Evolutionary conservation across 2,329 filamentous ascomycete species (phyloP), one percentile per base, ranked within the genome.

Genomic region (Emericellopsis atlantica): DNA sequence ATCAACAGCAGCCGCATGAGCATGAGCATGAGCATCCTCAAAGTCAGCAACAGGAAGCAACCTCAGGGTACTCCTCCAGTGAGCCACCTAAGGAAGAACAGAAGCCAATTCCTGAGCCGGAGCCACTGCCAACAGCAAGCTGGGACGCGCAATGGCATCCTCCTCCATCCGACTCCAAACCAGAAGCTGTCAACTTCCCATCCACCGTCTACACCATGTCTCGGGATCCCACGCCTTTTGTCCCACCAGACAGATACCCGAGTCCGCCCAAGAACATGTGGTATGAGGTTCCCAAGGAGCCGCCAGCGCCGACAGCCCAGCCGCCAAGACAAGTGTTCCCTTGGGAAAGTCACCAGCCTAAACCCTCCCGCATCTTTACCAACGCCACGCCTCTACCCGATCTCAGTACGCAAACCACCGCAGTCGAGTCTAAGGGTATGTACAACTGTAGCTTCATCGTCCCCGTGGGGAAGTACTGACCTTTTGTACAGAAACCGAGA

Each of bases 181-280:
- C 89, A 8, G 92, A 96, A 68, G 90, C 88, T 6, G 67, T 76
- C 46, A 86, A 93, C 57, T 84, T 96, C 54, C 86, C 88, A 14
- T 71, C 72, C 37, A 76, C 79, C 43, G 78, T 78, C 42, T 96
- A 96, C 60, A 72, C 75, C 43, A 95, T 95, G 81, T 94, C 84
- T 42, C 74, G 74, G 42, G 84, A 89, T 57, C 69, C 71, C 15
- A 61, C 77, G 29, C 77, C 84, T 9, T 96, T 93, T 60, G 73
- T 85, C 41, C 76, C 89, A 26, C 89, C 89, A 15, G 61, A 67
- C 44, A 71, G 75, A 40, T 92, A 94, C 53, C 85, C 89, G 3
- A 84, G 86, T 53, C 85, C 87, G 15, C 87, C 89, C 0, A 83
- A 74, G 57, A 75, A 89, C 54, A 89, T 95, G 85, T 92, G 82